These are phyloP conservation scores for Aspergillus phoenicis DNA, from an alignment of 2,329 filamentous ascomycete species.

Conservation along the genomic window DNA sequence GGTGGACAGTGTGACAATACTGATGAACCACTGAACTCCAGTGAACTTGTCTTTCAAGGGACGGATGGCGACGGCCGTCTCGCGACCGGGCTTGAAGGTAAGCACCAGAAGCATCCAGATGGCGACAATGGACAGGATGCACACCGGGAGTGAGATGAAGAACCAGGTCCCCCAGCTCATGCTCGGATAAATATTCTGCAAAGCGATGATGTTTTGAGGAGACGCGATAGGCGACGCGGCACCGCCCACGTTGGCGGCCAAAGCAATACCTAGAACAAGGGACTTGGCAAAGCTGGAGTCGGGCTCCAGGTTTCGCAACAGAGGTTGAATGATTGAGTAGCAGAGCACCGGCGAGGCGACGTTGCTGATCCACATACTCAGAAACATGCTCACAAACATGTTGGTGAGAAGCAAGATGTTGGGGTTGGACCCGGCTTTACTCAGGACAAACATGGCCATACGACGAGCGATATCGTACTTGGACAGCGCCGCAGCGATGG, in stretches of 20 bases:
- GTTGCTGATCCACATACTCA: constrained; percentile 99
- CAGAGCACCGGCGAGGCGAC: constrained; percentile 95
- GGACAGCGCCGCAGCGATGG: constrained; percentile 88
- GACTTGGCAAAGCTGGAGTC: constrained; percentile 95
- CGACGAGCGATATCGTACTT: constrained; percentile 98
- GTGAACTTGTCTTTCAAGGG: constrained; percentile 86
- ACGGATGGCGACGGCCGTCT: constrained; percentile 87
- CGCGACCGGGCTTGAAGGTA: constrained; percentile 81
- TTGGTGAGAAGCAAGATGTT: constrained; percentile 89
- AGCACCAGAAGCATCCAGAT: constrained; percentile 87
- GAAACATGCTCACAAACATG: constrained; percentile 97
- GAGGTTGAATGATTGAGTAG: constrained; percentile 96
- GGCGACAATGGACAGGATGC: constrained; percentile 79
- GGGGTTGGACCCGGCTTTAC: constrained; percentile 91
- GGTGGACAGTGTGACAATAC: constrained; percentile 76
- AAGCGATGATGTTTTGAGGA: constrained; percentile 93
- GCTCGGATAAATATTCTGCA: constrained; percentile 90
- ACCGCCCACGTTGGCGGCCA: constrained; percentile 93
- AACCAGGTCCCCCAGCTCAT: constrained; percentile 97
- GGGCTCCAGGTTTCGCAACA: constrained; percentile 86
- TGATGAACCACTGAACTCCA: constrained; percentile 91
- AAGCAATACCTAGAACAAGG: constrained; percentile 89
- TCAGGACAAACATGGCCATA: constrained; percentile 92
- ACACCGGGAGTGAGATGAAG: constrained; percentile 91
- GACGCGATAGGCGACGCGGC: constrained; percentile 97